Evolutionary conservation across 495 filamentous ascomycete genomes (phyloP).

Genomic region (Podospora fimiseda): DNA sequence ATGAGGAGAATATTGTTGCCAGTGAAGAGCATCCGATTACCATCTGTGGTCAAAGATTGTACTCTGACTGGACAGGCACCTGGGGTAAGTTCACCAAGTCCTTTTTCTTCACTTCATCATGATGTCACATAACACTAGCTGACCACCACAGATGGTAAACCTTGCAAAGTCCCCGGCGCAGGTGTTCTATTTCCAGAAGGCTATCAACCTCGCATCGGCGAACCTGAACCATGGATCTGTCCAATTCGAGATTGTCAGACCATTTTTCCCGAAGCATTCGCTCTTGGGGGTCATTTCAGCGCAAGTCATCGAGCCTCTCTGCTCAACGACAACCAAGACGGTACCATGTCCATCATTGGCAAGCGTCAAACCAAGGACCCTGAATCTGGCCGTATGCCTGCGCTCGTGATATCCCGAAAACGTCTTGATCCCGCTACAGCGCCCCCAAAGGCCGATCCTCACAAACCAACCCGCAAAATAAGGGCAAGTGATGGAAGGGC

Average conservation of each 20-base stretch:
- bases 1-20: neutral
- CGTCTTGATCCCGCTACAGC: constrained; percentile 6
- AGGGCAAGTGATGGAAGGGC: neutral
- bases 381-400: constrained; percentile 2
- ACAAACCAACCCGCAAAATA: neutral
- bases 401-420: constrained; percentile 12
- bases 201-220: constrained; percentile 5
- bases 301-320: constrained; percentile 13
- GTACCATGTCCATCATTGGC: constrained; percentile 12
- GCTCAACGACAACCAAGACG: constrained; percentile 20
- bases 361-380: constrained; percentile 3
- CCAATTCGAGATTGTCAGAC: constrained; percentile 13
- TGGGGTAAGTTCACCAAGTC: constrained; percentile 2
- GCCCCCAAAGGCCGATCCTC: constrained; percentile 6
- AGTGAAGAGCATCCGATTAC: neutral
- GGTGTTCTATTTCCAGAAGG: constrained; percentile 18
- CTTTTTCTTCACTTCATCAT: neutral
- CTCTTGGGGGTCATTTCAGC: constrained; percentile 19
- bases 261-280: constrained; percentile 5
- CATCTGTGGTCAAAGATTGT: constrained; percentile 4
- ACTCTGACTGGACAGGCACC: constrained; percentile 13
- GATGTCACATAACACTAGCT: neutral
- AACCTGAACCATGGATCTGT: constrained; percentile 18
- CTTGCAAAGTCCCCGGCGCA: constrained; percentile 2
- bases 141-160: neutral